Evolutionary conservation across 2,329 filamentous ascomycete species (phyloP), one percentile per base, ranked within the genome.

Genomic region (Exophiala viscosa): DNA sequence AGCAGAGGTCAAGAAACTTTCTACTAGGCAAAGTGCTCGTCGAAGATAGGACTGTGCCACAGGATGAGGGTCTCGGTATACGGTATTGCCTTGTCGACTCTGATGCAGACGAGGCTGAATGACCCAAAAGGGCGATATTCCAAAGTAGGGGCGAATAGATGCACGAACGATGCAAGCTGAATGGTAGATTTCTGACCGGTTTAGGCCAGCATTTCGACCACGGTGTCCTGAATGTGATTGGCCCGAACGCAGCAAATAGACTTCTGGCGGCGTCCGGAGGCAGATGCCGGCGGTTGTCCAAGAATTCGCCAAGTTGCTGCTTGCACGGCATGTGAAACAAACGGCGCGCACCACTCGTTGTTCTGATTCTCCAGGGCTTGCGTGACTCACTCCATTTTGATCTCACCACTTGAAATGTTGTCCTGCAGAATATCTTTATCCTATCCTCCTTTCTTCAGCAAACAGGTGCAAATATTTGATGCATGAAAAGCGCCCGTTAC

Each of bases 261-360:
- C n/a, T 42, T 14, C 28, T 20, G 5, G 48, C 40, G 33, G 48
- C 48, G 41, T n/a, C 33, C 33, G 40, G 48, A 23, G 8, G 31
- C 9, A 20, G 13, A 20, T 35, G 23, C 31, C 47, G 38, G 31
- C 34, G 15, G 46, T 34, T 32, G 32, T 31, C 35, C 17, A 35
- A 17, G 35, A 48, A 33, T 17, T 20, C 45, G 48, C 47, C 47
- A 55, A 50, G 48, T 20, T 18, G 45, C 7, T 33, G 38, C 18
- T 44, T 45, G 48, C 48, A 41, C 48, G 47, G 54, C 49, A 52
- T 56, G 54, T 51, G 54, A 51, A 51, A 48, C 54, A 44, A 40
- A 40, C 23, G 23, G 23, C 23, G 23, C 23, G 44, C 13, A 15
- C 41, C 20, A 13, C 34, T 36, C 17, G 40, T 20, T 18, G n/a